phyloP scores from a whole-genome alignment of 2,329 filamentous ascomycete species.

The Torrubiella hemipterigena region DNA sequence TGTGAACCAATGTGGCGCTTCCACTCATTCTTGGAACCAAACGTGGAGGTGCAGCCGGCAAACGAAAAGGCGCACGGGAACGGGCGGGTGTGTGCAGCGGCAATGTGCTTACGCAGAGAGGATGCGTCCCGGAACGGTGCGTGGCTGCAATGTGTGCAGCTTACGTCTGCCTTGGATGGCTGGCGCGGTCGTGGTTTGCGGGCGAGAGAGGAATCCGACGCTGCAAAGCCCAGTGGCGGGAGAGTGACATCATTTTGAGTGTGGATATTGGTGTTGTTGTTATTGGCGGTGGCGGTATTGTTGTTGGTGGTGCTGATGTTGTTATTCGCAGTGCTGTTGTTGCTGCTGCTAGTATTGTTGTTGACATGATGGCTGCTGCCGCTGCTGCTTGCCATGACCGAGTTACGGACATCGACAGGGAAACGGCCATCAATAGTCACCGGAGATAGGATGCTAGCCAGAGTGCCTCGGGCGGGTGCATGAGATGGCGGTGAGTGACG shows the following conservation, averaged over 20 bases:
- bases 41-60: conserved; percentile 73
- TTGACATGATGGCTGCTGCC: conserved; percentile 52
- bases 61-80: conserved; percentile 81
- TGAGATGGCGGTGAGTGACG: too few relatives aligned
- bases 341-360: too few relatives aligned
- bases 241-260: background rate
- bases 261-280: conserved; percentile 17
- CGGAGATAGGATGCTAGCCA: too few relatives aligned
- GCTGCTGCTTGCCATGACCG: conserved; percentile 21
- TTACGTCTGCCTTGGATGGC: conserved; percentile 46
- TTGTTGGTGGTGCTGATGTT: conserved; percentile 5
- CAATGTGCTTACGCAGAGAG: conserved; percentile 53
- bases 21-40: conserved; percentile 95
- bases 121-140: conserved; percentile 56
- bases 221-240: background rate
- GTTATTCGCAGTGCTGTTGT: conserved; percentile 19
- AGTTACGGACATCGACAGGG: background rate
- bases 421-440: background rate
- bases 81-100: conserved; percentile 55
- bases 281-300: conserved; percentile 8
- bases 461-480: too few relatives aligned
- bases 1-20: conserved; percentile 89
- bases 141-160: conserved; percentile 49
- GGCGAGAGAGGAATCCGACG: too few relatives aligned
- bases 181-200: background rate